Evolutionary conservation across 164 flowering plant species (phyloP).

Genomic region (Liquidambar formosana): DNA sequence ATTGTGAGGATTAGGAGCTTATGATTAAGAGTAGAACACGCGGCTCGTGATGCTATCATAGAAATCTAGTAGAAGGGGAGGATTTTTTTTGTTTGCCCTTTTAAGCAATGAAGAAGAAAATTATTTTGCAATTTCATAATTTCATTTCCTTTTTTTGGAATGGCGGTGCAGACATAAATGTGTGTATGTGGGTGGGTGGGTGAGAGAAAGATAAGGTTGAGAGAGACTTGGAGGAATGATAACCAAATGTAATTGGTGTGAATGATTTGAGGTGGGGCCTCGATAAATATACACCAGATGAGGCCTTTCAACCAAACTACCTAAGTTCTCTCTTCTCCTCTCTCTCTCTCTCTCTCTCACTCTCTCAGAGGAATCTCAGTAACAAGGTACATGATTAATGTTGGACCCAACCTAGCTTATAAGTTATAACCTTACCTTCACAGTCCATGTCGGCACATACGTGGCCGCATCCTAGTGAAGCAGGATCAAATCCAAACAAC

Average conservation of each 20-base stretch:
- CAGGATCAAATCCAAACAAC: too few relatives aligned
- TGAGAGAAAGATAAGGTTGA: background rate
- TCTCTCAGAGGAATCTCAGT: background rate
- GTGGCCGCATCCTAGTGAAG: constrained; percentile 13
- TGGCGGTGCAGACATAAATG: background rate
- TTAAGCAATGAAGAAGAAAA: too few relatives aligned
- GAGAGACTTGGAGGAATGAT: constrained; percentile 34
- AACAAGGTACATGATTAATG: constrained; percentile 20
- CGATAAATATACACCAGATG: constrained; percentile 10
- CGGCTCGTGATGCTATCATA: constrained; percentile 26
- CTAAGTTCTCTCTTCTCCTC: background rate
- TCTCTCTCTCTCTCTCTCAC: background rate
- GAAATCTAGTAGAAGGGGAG: background rate
- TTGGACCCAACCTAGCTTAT: constrained; percentile 11
- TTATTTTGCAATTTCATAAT: too few relatives aligned
- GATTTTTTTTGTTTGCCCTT: background rate
- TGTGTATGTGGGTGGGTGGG: background rate
- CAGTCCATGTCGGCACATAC: constrained; percentile 22
- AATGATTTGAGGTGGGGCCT: background rate
- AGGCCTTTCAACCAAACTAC: background rate
- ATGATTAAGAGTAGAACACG: constrained; percentile 40
- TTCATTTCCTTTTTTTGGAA: background rate
- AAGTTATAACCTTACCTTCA: background rate
- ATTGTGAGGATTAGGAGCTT: constrained; percentile 16
- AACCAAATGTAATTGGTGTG: constrained; percentile 21